Conservation (phyloP, 192 early-diverging fungal species). For the Mortierella antarctica region DNA sequence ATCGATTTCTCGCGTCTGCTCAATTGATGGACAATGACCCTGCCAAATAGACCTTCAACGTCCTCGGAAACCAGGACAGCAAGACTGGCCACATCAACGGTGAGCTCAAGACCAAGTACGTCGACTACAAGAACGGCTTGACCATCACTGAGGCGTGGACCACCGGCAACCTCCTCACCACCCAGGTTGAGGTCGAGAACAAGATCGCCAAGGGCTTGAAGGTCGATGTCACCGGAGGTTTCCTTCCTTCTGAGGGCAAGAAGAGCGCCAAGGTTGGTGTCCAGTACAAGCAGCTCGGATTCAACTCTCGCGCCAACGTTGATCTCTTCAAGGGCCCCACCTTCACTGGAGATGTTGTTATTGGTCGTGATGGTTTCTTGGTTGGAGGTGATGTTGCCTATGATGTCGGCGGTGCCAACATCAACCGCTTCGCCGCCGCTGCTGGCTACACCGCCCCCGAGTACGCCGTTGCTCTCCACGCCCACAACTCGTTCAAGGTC, state of each 20-base stretch:
- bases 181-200: slow-evolving; percentile 94
- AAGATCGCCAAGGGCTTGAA: slow-evolving; percentile 96
- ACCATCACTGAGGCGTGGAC: slow-evolving; percentile 98
- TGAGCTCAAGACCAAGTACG: slow-evolving; percentile 98
- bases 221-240: slow-evolving; percentile 86
- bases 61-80: slow-evolving; percentile 92
- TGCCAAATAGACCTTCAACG: slow-evolving; percentile 86
- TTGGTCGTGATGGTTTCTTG: slow-evolving; percentile 90
- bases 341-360: slow-evolving; percentile 87
- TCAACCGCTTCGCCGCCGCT: slow-evolving; percentile 89
- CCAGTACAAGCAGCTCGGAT: slow-evolving; percentile 95
- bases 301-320: slow-evolving; percentile 88
- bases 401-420: slow-evolving; percentile 88
- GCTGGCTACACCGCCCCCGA: slow-evolving; percentile 88
- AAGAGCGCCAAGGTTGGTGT: slow-evolving; percentile 85
- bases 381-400: slow-evolving; percentile 95
- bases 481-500: slow-evolving; percentile 88
- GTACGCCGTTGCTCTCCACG: slow-evolving; percentile 90
- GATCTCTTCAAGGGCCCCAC: slow-evolving; percentile 97
- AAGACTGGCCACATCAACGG: slow-evolving; percentile 95
- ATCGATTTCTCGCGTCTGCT: background rate
- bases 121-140: slow-evolving; percentile 92
- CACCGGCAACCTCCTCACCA: slow-evolving; percentile 91
- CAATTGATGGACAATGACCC: too few species aligned
- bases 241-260: slow-evolving; percentile 85